These are phyloP conservation scores for Clonostachys byssicola DNA, from an alignment of 2,329 filamentous ascomycete genomes.

Conservation along the genomic window DNA sequence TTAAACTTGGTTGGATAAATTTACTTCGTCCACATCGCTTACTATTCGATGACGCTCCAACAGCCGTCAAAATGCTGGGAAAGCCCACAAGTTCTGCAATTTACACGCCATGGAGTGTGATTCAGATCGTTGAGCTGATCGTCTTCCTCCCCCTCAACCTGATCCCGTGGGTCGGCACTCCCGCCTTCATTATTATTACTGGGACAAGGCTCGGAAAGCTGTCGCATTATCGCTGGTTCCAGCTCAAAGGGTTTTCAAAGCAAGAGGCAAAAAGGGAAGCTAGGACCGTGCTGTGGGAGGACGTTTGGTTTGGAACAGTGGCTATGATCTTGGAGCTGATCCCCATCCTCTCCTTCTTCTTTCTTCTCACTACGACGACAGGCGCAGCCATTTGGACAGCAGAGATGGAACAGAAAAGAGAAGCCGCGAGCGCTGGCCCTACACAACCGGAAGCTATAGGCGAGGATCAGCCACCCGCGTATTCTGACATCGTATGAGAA, in stretches of 20 bases:
- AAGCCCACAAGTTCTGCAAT: conserved; percentile 73
- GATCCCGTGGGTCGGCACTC: conserved; percentile 76
- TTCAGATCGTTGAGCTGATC: conserved; percentile 86
- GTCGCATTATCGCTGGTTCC: conserved; percentile 87
- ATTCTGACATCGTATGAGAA: conserved; percentile 9
- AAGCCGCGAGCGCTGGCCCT: conserved; percentile 3
- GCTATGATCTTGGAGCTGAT: conserved; percentile 84
- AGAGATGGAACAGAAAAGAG: conserved; percentile 62
- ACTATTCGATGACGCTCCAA: conserved; percentile 62
- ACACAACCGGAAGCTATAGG: conserved; percentile 6
- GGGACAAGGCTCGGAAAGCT: conserved; percentile 85
- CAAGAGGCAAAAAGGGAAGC: conserved; percentile 71
- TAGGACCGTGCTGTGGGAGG: conserved; percentile 68
- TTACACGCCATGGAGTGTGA: conserved; percentile 84
- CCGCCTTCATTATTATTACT: conserved; percentile 82
- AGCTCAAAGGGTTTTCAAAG: conserved; percentile 70
- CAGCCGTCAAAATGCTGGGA: conserved; percentile 75
- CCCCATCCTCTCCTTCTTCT: conserved; percentile 88
- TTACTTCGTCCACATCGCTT: conserved; percentile 65
- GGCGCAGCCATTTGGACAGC: conserved; percentile 86
- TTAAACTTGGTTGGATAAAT: conserved; percentile 67
- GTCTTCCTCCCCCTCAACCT: conserved; percentile 80
- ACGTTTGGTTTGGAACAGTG: conserved; percentile 88
- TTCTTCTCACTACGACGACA: conserved; percentile 80
- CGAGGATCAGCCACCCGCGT: conserved; percentile 14